Evolutionary conservation across 2,329 filamentous ascomycete genomes (phyloP), one percentile per base, ranked within the genome.

Genomic region (Aspergillus fischeri): DNA sequence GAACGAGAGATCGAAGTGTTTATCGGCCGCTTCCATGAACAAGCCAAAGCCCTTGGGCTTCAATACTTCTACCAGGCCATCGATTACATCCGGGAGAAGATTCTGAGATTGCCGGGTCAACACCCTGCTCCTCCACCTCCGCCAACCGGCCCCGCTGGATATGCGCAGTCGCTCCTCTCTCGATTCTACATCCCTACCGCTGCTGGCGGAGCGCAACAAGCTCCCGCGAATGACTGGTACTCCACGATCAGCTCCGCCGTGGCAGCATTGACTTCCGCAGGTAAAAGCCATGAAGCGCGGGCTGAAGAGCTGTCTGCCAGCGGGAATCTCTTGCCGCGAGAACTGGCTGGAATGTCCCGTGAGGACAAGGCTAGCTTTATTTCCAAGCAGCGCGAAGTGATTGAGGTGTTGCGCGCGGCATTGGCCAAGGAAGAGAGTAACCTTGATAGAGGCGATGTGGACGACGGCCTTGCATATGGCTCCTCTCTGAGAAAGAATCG

Each of bases 1-100:
- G 94, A 97, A 76, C 75, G 81, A 47, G 86, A 90, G 63, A 97
- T 99, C 74, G 94, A 99, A 70, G 86, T 91, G 60, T 88, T 96
- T 70, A 97, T 97, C 73, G 87, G 87, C 63, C 84, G 86, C 59
- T 82, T 87, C 44, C 92, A 97, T 74, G 90, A 91, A 64, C 86
- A 87, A 57, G 85, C 91, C 60, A 90, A 87, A 75, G 80, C 86
- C 17, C 86, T 90, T 42, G 92, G 93, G 44, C 80, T 96, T 58
- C 81, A 86, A 65, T 92, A 92, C 72, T 75, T 92, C 60, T 88
- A 88, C 70, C 82, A 84, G 63, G 83, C 83, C 52, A 84, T 92
- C 65, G 88, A 91, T 63, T 75, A 86, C 59, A 75, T 94, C 63
- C 88, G 88, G 68, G 88, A 90, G 64, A 87, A 89, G 62, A 77